phyloP scores from a whole-genome alignment of 139 green algal species.

The Penium margaritaceum region DNA sequence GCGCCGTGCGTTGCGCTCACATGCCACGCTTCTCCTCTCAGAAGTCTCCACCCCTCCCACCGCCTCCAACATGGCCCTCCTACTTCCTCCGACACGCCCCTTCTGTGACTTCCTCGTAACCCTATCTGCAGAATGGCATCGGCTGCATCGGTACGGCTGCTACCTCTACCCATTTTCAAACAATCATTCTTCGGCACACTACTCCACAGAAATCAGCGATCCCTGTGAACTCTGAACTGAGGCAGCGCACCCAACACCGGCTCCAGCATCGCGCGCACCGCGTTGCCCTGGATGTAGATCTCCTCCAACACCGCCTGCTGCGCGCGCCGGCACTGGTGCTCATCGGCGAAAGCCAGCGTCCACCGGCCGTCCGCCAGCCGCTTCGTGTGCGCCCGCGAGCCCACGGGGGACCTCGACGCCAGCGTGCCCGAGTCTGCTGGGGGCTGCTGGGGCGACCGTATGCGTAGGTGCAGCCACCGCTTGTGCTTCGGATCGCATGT shows the following conservation, averaged over 20 bases:
- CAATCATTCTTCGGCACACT: no score
- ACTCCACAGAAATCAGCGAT: no score
- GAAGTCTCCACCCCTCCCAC: no score
- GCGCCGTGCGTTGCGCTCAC: no score
- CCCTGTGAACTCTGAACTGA: no score
- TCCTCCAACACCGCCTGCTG: slow-evolving; percentile 29
- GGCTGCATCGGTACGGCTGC: no score
- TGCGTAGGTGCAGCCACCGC: slow-evolving; percentile 50
- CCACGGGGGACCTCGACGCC: background rate
- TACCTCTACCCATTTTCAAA: no score
- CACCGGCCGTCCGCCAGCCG: slow-evolving; percentile 46
- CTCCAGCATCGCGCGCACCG: slow-evolving; percentile 24
- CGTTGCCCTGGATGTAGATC: slow-evolving; percentile 39
- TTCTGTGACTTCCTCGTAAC: no score
- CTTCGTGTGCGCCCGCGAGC: background rate
- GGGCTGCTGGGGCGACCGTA: slow-evolving; percentile 38
- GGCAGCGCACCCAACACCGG: slow-evolving; percentile 34
- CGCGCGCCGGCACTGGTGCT: slow-evolving; percentile 7
- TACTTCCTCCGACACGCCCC: no score
- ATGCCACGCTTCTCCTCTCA: no score
- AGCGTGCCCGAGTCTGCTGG: slow-evolving; percentile 14
- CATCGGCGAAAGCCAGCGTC: slow-evolving; percentile 51
- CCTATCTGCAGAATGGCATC: no score
- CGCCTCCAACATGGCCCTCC: no score
- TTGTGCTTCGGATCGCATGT: slow-evolving; percentile 44